Percentiles rank a stretch among this genome's conserved stretches.
phyloP scores from a whole-genome alignment of 1,284 basidiomycete species.

The Boletus semigastroideus region DNA sequence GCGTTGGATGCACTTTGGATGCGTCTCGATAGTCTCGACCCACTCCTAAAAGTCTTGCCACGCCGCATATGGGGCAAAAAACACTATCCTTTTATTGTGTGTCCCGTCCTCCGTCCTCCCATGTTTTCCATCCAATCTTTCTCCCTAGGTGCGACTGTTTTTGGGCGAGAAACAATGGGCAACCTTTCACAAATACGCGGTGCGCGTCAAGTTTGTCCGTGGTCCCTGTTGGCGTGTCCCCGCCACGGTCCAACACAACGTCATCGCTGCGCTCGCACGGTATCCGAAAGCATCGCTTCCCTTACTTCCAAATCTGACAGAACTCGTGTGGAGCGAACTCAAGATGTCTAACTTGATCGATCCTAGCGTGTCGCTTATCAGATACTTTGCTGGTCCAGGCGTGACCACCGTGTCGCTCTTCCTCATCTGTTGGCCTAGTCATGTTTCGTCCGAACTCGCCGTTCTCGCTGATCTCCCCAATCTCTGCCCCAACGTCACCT shows the following conservation, averaged over 20 bases:
- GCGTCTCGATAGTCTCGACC: conserved; percentile 27
- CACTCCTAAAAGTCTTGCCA: conserved; percentile 27
- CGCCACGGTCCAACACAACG: conserved; percentile 21
- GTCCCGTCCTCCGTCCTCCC: not conserved
- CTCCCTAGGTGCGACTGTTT: conserved; percentile 21
- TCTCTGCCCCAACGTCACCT: conserved; percentile 25
- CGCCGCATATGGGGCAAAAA: conserved; percentile 24
- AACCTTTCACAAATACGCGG: conserved; percentile 27
- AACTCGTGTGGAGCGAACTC: conserved; percentile 29
- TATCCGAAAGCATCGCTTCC: conserved; percentile 17
- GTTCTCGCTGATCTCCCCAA: conserved; percentile 23
- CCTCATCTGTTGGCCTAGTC: conserved; percentile 26
- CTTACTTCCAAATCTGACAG: conserved; percentile 28
- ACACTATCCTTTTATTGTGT: conserved; percentile 21
- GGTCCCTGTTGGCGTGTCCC: conserved; percentile 25
- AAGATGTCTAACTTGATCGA: conserved; percentile 28
- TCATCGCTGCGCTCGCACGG: conserved; percentile 18
- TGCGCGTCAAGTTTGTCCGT: conserved; percentile 20
- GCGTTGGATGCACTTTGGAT: conserved; percentile 28
- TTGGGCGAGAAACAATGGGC: conserved; percentile 29
- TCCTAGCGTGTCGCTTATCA: conserved; percentile 28
- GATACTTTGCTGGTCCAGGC: conserved; percentile 24
- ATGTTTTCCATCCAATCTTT: not conserved
- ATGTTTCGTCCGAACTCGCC: conserved; percentile 20
- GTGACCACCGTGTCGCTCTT: conserved; percentile 23